These are phyloP conservation scores for Aureobasidium lini DNA, from an alignment of 2,329 filamentous ascomycete genomes.

Conservation along the genomic window DNA sequence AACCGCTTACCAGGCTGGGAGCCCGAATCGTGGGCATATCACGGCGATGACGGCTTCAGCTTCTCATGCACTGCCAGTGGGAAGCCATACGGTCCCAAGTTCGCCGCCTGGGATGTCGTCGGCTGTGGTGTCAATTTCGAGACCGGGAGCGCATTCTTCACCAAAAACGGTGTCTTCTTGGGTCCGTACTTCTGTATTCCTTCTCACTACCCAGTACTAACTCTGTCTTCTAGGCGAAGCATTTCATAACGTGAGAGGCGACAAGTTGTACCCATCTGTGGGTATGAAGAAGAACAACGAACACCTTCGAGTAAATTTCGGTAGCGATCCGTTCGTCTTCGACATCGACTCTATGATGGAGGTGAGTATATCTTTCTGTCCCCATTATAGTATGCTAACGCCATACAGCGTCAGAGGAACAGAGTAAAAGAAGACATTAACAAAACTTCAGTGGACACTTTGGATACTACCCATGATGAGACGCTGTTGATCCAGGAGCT, in stretches of 20 bases:
- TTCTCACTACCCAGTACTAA: not conserved
- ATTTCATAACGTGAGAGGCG: slow-evolving; percentile 55
- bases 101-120: slow-evolving; percentile 51
- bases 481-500: slow-evolving; percentile 73
- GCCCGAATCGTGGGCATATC: slow-evolving; percentile 58
- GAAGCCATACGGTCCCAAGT: slow-evolving; percentile 54
- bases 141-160: slow-evolving; percentile 56
- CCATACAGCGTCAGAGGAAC: slow-evolving; percentile 51
- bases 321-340: slow-evolving; percentile 71
- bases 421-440: slow-evolving; percentile 56
- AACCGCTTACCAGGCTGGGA: slow-evolving; percentile 60
- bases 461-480: slow-evolving; percentile 62
- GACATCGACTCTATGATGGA: slow-evolving; percentile 83
- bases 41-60: slow-evolving; percentile 58
- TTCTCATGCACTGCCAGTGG: slow-evolving; percentile 52
- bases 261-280: slow-evolving; percentile 58
- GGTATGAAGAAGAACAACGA: slow-evolving; percentile 60
- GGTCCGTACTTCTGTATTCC: slow-evolving; percentile 32
- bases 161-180: slow-evolving; percentile 53
- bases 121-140: slow-evolving; percentile 60
- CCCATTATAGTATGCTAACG: slow-evolving; percentile 14
- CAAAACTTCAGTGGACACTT: slow-evolving; percentile 46
- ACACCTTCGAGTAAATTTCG: slow-evolving; percentile 55
- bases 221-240: slow-evolving; percentile 51
- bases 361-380: slow-evolving; percentile 42